These are phyloP conservation scores for Entamoeba histolytica DNA, from an alignment of 208 protist genomes.

Conservation along the genomic window DNA sequence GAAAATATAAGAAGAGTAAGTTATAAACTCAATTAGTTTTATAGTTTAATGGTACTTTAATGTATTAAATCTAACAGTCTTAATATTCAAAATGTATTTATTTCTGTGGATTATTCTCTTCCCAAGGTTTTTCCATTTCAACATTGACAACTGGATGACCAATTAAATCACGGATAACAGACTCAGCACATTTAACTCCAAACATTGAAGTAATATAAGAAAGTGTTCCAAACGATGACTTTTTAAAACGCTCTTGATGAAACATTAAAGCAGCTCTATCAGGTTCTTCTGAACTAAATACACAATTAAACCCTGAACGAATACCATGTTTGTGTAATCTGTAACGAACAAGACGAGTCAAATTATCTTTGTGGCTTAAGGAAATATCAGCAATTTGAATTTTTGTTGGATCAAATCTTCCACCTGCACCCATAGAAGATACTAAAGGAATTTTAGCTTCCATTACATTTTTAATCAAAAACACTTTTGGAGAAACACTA, in stretches of 20 bases:
- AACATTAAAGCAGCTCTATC: neutral
- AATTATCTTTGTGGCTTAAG: neutral
- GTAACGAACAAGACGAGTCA: neutral
- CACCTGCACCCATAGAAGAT: neutral
- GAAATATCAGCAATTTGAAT: conserved; percentile 1
- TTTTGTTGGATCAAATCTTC: neutral
- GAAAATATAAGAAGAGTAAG: too few species aligned
- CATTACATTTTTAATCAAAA: neutral
- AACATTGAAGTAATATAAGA: neutral
- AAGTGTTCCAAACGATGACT: neutral
- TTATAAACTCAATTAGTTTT: too few species aligned
- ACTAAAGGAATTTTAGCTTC: neutral
- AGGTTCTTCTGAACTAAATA: neutral
- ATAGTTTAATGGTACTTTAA: too few species aligned
- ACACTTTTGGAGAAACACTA: conserved; percentile 15
- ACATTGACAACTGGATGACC: neutral
- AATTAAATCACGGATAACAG: neutral
- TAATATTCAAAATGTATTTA: too few species aligned
- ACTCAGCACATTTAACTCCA: neutral
- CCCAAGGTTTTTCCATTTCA: neutral
- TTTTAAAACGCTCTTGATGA: neutral
- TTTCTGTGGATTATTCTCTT: neutral
- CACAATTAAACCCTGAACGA: neutral
- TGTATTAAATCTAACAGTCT: too few species aligned
- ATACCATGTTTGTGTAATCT: neutral